These are phyloP conservation scores for Tuber microsphaerosporum DNA, from an alignment of 495 filamentous ascomycete genomes.

Conservation along the genomic window DNA sequence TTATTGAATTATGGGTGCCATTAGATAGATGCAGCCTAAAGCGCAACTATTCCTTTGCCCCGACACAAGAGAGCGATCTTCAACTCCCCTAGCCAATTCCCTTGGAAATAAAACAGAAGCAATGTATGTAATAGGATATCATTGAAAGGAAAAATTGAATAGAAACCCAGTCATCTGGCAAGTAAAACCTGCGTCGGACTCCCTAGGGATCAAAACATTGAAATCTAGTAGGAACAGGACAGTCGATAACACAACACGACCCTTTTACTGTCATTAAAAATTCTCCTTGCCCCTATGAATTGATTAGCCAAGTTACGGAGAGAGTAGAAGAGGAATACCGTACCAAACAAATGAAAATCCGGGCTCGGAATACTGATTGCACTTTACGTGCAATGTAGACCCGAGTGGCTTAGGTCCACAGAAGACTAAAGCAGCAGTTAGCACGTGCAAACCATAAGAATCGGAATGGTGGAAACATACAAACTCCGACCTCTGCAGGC, in stretches of 20 bases:
- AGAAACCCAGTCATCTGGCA: slow-evolving; percentile 7
- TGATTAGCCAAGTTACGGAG: slow-evolving; percentile 12
- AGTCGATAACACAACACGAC: slow-evolving; percentile 5
- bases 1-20: neutral
- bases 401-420: slow-evolving; percentile 68
- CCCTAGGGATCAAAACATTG: neutral
- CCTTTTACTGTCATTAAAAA: slow-evolving; percentile 48
- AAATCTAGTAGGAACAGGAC: neutral
- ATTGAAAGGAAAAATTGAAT: slow-evolving; percentile 7
- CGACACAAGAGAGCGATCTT: neutral
- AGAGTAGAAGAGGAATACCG: neutral
- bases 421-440: slow-evolving; percentile 48
- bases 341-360: slow-evolving; percentile 43
- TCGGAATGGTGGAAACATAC: slow-evolving; percentile 25
- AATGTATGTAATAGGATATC: slow-evolving; percentile 10
- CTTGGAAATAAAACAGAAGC: neutral
- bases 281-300: slow-evolving; percentile 68
- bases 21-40: neutral
- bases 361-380: slow-evolving; percentile 70
- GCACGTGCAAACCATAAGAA: neutral
- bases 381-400: slow-evolving; percentile 62
- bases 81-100: neutral
- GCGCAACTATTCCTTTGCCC: neutral
- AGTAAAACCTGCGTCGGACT: neutral
- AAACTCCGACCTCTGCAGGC: slow-evolving; percentile 66